Evolutionary conservation across 2,329 filamentous ascomycete genomes (phyloP), one percentile per base, ranked within the genome.

Genomic region (Rhytidhysteron rufulum): DNA sequence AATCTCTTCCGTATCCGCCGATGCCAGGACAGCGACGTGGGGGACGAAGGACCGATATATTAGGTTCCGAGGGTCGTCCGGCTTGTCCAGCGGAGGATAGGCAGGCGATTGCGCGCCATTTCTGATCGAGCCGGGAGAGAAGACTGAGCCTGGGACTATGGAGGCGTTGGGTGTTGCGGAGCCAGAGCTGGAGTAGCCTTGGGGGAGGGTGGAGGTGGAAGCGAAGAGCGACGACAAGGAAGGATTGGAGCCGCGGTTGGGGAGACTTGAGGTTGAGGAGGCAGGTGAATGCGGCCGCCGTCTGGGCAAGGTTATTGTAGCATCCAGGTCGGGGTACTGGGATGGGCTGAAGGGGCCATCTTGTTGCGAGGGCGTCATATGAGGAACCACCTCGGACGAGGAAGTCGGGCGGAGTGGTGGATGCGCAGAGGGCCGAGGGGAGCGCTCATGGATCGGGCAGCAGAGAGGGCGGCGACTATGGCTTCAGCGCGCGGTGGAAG

Each of bases 1-100:
- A 43, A 98, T 68, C 42, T 83, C 78, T 58, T 96, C 86, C 1
- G 88, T 93, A 59, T 97, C 91, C 13, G 78, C 71, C 11, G 91
- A 95, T n/a, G 88, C 80, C 52, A 90, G 85, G 20, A 98, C 80
- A 5, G 86, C 87, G 33, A 98, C 81, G 48, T 93, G 86, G 1
- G 93, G 94, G 11, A 91, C 87, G 61, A 95, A 95, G 2, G 89
- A 85, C 43, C 84, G 83, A 39, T 94, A 73, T 31, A 97, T 83
- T 36, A 95, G 70, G 22, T 75, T 74, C 41, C 78, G 68, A 37
- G 75, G 71, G 55, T 82, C 79, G 47, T 80, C 75, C 6, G 72
- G 70, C 10, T 54, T 57, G 35, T 62, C 71, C 53, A 69, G 72
- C 32, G 48, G 57, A 40, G 56, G 53, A 45, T 45, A 62, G 17